Base-by-base conservation (phyloP, 768 basidiomycete genomes). In the Sporobolomyces phaffii region DNA sequence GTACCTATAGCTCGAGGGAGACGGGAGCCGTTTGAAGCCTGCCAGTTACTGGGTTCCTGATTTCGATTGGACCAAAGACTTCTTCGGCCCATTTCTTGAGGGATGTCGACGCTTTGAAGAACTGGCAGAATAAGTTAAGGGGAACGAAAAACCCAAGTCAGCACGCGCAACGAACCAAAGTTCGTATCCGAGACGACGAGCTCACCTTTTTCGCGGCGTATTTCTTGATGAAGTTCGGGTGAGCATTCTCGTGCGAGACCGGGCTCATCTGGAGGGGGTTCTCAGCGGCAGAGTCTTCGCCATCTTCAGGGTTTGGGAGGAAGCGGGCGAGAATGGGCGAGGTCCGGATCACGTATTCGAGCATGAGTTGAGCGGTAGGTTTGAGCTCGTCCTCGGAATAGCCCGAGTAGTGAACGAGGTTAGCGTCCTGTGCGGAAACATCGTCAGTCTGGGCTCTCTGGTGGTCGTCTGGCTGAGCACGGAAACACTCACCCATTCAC, bases 401-500 rank as follows among this genome's bases (percentile, higher is more conserved):
- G 33, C 86, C 86, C 3, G 90, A 87, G 76, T 91, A 96, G 76
- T 94, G 90, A 15, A 86, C 86, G 47, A 94, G 78, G 74, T 89
- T 94, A 3, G 89, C 81, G 34, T 86, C 86, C 92, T 94, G 75
- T 0, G n/a, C 20, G 36, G 24, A 24, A 31, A 36, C 29, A 20
- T 15, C 29, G 48, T 40, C 60, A 68, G 49, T 69, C 53, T 47
- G 58, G 63, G 15, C 6, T n/a, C n/a, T n/a, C n/a, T n/a, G n/a
- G n/a, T n/a, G n/a, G n/a, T n/a, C n/a, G n/a, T n/a, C n/a, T n/a
- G n/a, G n/a, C n/a, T n/a, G n/a, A n/a, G n/a, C n/a, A n/a, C n/a
- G n/a, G n/a, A n/a, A n/a, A n/a, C n/a, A n/a, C n/a, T n/a, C n/a
- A 93, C 94, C 94, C 96, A 97, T 77, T 84, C 84, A 54, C 87